Percentiles rank a stretch among this genome's conserved stretches.
These are phyloP conservation scores for Curvularia lunata DNA, from an alignment of 2,329 filamentous ascomycete species.

Conservation along the genomic window DNA sequence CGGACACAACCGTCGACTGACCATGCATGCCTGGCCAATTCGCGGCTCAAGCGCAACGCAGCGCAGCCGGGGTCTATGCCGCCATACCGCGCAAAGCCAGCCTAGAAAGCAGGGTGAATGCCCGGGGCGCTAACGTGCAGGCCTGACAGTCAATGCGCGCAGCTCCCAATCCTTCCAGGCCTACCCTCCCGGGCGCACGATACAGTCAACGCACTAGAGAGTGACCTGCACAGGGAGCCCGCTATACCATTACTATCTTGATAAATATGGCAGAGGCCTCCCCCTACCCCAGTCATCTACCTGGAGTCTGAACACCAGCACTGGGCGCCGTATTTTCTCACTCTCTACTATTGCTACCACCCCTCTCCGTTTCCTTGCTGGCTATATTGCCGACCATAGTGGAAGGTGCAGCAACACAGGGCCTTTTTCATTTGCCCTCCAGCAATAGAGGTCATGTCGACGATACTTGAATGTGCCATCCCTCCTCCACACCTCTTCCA, in stretches of 20 bases:
- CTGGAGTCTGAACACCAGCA: slow-evolving; percentile 15
- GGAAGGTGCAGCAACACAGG: slow-evolving; percentile 26
- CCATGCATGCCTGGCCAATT: slow-evolving; percentile 31
- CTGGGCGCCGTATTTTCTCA: slow-evolving; percentile 12
- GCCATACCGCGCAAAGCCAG: slow-evolving; percentile 25
- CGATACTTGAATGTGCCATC: slow-evolving; percentile 44
- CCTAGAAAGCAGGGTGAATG: slow-evolving; percentile 32
- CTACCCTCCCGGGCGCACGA: slow-evolving; percentile 37
- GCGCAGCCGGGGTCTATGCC: slow-evolving; percentile 26
- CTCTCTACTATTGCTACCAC: slow-evolving; percentile 16
- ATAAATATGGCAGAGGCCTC: slow-evolving; percentile 34
- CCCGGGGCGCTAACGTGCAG: slow-evolving; percentile 35
- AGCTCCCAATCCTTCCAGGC: slow-evolving; percentile 29
- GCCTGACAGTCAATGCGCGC: slow-evolving; percentile 32
- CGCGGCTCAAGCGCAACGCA: slow-evolving; percentile 44
- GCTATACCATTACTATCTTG: slow-evolving; percentile 26
- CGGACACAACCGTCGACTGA: slow-evolving; percentile 42
- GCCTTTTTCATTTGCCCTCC: slow-evolving; percentile 14
- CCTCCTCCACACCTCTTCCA: slow-evolving; percentile 45
- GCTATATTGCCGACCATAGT: slow-evolving; percentile 19
- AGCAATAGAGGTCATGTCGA: slow-evolving; percentile 39
- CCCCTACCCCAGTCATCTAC: slow-evolving; percentile 24
- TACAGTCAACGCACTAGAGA: slow-evolving; percentile 44
- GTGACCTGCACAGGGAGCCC: slow-evolving; percentile 23
- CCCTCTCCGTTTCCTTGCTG: slow-evolving; percentile 15